Evolutionary conservation across 345 rosid genomes (phyloP).

Genomic region (Lagerstroemia speciosa): DNA sequence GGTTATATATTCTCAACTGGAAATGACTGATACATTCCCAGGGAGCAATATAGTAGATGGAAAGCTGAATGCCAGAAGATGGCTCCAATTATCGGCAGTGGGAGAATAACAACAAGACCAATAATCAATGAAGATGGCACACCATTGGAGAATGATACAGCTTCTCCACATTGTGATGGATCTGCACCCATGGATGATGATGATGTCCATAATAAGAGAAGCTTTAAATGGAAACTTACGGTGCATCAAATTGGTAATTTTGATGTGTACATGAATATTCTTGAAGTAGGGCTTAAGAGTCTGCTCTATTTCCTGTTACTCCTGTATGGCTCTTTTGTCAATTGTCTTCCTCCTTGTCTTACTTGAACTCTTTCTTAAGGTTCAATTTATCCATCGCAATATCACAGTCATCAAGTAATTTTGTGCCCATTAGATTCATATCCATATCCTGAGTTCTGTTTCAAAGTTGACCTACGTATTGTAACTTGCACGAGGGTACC

Average conservation of each 20-base stretch:
- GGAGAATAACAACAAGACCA: constrained; percentile 51
- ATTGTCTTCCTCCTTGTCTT: neutral
- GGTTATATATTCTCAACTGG: neutral
- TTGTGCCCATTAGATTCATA: neutral
- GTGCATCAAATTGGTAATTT: constrained; percentile 80
- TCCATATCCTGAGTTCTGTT: neutral
- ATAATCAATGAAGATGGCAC: constrained; percentile 56
- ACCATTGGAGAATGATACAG: constrained; percentile 29
- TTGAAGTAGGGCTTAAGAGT: neutral
- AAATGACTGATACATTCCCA: constrained; percentile 12
- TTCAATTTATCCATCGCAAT: neutral
- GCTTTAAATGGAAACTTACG: constrained; percentile 67
- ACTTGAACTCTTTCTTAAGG: neutral
- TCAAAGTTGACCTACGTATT: neutral
- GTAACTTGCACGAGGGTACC: neutral
- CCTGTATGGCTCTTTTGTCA: neutral
- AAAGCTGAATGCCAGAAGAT: constrained; percentile 71
- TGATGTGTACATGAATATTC: neutral
- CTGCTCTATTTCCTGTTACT: neutral
- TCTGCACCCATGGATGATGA: neutral
- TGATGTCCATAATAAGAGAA: constrained; percentile 36
- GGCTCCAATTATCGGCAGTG: constrained; percentile 82
- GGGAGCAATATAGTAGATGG: constrained; percentile 72
- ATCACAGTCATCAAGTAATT: neutral
- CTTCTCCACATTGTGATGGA: constrained; percentile 13